A percentile compares a stretch with the other conserved stretches of the same genome.
phyloP scores from a whole-genome alignment of 2,329 filamentous ascomycete species.

The Alternaria ventricosa region DNA sequence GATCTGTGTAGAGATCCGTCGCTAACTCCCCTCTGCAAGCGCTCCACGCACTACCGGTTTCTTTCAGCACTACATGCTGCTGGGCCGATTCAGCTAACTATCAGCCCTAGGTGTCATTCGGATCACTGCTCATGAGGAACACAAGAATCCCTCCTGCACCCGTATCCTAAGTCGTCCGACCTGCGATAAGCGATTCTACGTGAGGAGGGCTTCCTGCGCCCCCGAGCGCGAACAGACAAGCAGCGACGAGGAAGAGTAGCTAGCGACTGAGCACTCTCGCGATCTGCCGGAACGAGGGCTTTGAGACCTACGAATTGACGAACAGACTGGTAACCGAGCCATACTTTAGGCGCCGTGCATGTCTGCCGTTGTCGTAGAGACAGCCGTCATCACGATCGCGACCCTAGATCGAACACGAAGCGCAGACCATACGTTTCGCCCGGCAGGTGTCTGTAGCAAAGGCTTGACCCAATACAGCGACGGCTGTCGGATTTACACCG shows the following conservation, averaged over 20 bases:
- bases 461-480: not conserved
- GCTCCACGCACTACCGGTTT: slow-evolving; percentile 24
- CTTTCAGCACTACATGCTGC: not conserved
- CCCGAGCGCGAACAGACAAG: not conserved
- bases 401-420: not conserved
- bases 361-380: not conserved
- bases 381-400: not conserved
- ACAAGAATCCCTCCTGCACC: not conserved
- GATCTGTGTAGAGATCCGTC: slow-evolving; percentile 52
- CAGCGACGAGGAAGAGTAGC: not conserved
- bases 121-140: not conserved
- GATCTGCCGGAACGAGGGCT: not conserved
- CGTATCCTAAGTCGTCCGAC: not conserved
- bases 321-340: not conserved
- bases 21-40: slow-evolving; percentile 45
- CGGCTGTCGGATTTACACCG: not conserved
- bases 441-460: not conserved
- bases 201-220: not conserved
- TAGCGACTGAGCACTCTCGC: not conserved
- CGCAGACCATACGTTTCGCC: not conserved
- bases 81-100: not conserved
- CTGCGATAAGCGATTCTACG: not conserved
- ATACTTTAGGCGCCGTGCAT: not conserved
- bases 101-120: not conserved
- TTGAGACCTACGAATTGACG: not conserved